Evolutionary conservation across 2,329 filamentous ascomycete genomes (phyloP).

Genomic region (Microcera coccophila): DNA sequence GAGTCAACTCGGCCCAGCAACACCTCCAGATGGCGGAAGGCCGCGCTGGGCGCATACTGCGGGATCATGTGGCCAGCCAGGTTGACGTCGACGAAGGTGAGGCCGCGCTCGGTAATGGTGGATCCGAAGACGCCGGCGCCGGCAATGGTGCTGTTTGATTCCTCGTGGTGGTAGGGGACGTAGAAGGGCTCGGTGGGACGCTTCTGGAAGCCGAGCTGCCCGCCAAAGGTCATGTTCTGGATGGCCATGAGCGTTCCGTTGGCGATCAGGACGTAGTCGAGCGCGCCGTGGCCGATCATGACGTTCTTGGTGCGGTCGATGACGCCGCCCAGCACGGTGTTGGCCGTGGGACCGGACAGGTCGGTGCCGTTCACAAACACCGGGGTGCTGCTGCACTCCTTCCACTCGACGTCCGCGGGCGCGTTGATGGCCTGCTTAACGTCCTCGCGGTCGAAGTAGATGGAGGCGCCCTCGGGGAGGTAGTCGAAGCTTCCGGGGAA

Average conservation of each 20-base stretch:
- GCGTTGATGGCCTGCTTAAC: slow-evolving; percentile 68
- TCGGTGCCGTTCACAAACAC: slow-evolving; percentile 44
- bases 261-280: slow-evolving; percentile 64
- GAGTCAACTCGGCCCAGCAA: slow-evolving; percentile 65
- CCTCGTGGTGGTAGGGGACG: neutral
- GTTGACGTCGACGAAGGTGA: slow-evolving; percentile 66
- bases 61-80: slow-evolving; percentile 65
- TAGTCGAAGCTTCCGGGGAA: slow-evolving; percentile 59
- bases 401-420: slow-evolving; percentile 47
- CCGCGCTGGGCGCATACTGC: slow-evolving; percentile 64
- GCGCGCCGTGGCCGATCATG: slow-evolving; percentile 67
- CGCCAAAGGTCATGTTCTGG: slow-evolving; percentile 80
- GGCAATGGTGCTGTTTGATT: slow-evolving; percentile 41
- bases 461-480: slow-evolving; percentile 50
- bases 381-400: slow-evolving; percentile 46
- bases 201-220: slow-evolving; percentile 63
- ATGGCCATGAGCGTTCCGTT: slow-evolving; percentile 69
- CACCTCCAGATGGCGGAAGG: slow-evolving; percentile 71
- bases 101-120: slow-evolving; percentile 67
- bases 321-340: slow-evolving; percentile 31
- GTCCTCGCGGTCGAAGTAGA: slow-evolving; percentile 67
- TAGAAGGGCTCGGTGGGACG: slow-evolving; percentile 38
- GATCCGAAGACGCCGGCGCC: slow-evolving; percentile 68
- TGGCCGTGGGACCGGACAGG: slow-evolving; percentile 12
- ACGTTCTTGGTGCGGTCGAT: slow-evolving; percentile 71